A percentile compares a stretch with the other conserved stretches of the same genome.
These are phyloP conservation scores for Arachnopeziza araneosa DNA, from an alignment of 2,329 filamentous ascomycete species.

Conservation along the genomic window DNA sequence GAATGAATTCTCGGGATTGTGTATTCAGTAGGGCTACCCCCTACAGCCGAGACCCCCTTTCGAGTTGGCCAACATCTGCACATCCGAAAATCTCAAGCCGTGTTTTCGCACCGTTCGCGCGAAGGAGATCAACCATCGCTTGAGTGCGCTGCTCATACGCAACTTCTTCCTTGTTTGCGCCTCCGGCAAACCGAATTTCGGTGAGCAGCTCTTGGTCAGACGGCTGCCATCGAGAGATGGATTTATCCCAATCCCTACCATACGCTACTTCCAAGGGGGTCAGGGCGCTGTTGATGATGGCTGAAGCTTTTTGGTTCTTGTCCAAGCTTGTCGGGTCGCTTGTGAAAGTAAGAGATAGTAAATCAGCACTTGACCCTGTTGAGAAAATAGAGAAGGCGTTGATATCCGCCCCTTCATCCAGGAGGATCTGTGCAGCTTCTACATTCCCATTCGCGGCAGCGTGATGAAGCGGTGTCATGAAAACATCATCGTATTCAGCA, in stretches of 20 bases:
- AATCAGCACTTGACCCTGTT: not conserved
- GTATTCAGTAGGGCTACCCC: too few relatives aligned
- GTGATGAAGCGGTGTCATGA: not conserved
- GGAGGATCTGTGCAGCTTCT: not conserved
- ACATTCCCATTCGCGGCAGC: not conserved
- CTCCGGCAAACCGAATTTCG: not conserved
- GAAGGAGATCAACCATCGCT: not conserved
- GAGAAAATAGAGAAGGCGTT: not conserved
- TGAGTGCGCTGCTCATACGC: not conserved
- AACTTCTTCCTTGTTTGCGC: not conserved
- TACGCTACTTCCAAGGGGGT: not conserved
- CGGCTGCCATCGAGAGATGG: not conserved
- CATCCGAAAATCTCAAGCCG: not conserved
- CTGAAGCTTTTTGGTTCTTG: not conserved
- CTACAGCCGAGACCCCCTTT: not conserved
- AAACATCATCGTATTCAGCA: not conserved
- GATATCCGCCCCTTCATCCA: not conserved
- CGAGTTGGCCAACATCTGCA: not conserved
- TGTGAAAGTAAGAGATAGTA: not conserved
- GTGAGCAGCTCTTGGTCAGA: not conserved
- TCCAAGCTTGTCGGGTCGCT: not conserved
- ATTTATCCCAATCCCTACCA: not conserved
- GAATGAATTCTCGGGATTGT: too few relatives aligned
- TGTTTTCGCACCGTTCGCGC: not conserved
- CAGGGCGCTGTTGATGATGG: not conserved